Evolutionary conservation across 2,329 filamentous ascomycete genomes (phyloP).

Genomic region (Fusarium camptoceras): DNA sequence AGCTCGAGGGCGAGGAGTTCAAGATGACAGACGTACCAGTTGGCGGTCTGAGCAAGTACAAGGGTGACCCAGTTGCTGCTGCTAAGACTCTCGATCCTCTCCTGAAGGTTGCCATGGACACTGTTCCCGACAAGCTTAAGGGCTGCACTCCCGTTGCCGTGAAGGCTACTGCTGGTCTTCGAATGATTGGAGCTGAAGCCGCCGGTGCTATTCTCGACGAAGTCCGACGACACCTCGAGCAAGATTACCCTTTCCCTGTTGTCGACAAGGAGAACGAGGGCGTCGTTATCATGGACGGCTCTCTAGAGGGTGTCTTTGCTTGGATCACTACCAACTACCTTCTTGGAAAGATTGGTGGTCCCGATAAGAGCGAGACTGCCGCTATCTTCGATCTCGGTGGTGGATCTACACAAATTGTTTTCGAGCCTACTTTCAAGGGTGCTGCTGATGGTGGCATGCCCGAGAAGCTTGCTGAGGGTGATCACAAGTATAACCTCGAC

Average conservation of each 20-base stretch:
- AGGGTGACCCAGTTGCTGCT: constrained; percentile 85
- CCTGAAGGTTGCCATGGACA: constrained; percentile 85
- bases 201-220: constrained; percentile 87
- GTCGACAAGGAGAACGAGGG: constrained; percentile 86
- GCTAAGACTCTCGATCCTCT: constrained; percentile 90
- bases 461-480: constrained; percentile 84
- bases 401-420: constrained; percentile 98
- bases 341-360: constrained; percentile 94
- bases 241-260: constrained; percentile 92
- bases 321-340: constrained; percentile 99
- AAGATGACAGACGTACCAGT: constrained; percentile 88
- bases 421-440: constrained; percentile 91
- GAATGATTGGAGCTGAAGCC: constrained; percentile 84
- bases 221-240: constrained; percentile 86
- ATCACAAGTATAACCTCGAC: constrained; percentile 93
- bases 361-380: constrained; percentile 89
- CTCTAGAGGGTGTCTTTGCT: constrained; percentile 96
- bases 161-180: constrained; percentile 94
- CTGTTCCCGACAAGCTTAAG: constrained; percentile 89
- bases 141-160: constrained; percentile 95
- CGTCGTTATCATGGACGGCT: constrained; percentile 97
- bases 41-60: constrained; percentile 88
- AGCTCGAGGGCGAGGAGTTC: constrained; percentile 92
- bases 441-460: constrained; percentile 82
- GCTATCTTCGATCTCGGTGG: constrained; percentile 97